phyloP scores from a whole-genome alignment of 73 alveolate genomes.

The Breviolum minutum region DNA sequence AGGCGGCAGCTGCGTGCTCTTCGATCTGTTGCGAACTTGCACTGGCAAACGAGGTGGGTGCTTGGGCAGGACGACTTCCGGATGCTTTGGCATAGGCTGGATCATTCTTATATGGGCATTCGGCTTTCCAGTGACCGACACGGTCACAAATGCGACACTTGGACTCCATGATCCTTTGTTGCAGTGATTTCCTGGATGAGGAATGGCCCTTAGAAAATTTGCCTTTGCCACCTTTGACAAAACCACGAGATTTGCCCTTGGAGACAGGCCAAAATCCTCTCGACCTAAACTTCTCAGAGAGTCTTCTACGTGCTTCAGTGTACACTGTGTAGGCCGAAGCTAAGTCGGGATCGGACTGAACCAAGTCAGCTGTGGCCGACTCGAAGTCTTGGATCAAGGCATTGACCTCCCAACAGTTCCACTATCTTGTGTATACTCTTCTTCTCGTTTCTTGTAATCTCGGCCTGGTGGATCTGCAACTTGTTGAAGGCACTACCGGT shows the following conservation, averaged over 20 bases:
- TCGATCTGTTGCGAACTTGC: background rate
- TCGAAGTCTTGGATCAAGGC: background rate
- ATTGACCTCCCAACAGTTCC: too few relatives aligned
- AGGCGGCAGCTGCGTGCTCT: background rate
- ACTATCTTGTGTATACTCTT: too few relatives aligned
- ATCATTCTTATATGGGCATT: background rate
- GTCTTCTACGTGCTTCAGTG: background rate
- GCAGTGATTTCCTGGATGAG: background rate
- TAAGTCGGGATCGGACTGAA: background rate
- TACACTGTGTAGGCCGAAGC: background rate
- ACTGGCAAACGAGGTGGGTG: background rate
- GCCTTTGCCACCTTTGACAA: background rate
- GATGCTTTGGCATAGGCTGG: too few relatives aligned
- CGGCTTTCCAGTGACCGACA: slow-evolving; percentile 13
- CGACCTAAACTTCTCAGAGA: background rate
- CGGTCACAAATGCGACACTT: background rate
- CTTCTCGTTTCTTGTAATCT: too few relatives aligned
- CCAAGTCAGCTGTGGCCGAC: background rate
- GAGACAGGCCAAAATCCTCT: background rate
- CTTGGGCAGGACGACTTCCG: background rate
- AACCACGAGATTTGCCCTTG: background rate
- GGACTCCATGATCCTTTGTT: background rate
- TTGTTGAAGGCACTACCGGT: too few relatives aligned
- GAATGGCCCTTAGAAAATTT: background rate
- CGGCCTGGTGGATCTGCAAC: too few relatives aligned